Base-by-base conservation (phyloP, 176 grass and related monocot genomes). In the Lolium multiflorum region DNA sequence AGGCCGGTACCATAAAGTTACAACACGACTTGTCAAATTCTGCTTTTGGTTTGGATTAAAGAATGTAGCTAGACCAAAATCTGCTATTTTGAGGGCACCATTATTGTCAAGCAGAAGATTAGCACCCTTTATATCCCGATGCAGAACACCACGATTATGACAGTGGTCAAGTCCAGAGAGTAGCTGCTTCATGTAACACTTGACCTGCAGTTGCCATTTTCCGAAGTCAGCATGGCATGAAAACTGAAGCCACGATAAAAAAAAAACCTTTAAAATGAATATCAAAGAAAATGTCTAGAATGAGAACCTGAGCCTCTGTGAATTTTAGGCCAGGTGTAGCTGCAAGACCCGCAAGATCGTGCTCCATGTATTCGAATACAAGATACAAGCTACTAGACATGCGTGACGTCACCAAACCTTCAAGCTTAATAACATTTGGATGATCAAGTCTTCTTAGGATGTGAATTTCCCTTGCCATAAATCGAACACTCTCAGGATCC, bases 321-420 rank as follows among this genome's bases (percentile, higher is more conserved):
- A 99, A 99, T 69, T 96, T 99, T 79, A 91, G 84, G 61, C 97
- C 89, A 56, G 97, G 94, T 78, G 97, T 97, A 55, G 92, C 92
- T 61, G 94, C 93, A 55, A 99, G 92, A 82, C 97, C 97, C 0
- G 87, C 92, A 82, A 99, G 84, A 80, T 99, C 97, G 59, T 99
- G 97, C 51, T 99, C 97, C 97, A 99, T 99, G 87, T 99, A 99
- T 86, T 99, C 97, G 64, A 99, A 94, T 76, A 99, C 97, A 56
- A 99, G 90, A 88, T 94, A 99, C 63, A 99, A 88, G 91, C 89
- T 96, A 80, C 88, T 93, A 31, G 97, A 99, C 90, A 96, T 91
- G 82, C 89, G 85, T 4, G 97, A 99, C 0, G 97, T 96, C 82
- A 99, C 94, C 71, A 99, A 86, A 59, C 94, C 97, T 94, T 99